Evolutionary conservation across 1,139 yeast genomes (phyloP).

Genomic region (Suzukiozyma palmioleophila): DNA sequence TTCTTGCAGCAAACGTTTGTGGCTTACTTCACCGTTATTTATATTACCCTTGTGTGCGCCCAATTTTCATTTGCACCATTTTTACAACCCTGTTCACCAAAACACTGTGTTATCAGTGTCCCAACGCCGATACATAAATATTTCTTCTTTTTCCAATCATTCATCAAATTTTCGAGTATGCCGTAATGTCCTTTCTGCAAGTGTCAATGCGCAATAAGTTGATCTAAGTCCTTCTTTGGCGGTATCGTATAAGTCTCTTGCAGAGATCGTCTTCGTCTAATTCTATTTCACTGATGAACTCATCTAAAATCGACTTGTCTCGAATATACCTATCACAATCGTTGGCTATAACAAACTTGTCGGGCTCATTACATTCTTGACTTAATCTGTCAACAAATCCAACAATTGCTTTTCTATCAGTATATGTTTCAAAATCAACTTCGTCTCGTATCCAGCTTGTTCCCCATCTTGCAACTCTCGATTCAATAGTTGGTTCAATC

Average conservation of each 20-base stretch:
- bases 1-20: no score
- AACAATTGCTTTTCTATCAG: conserved; percentile 12
- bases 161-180: no score
- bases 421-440: conserved; percentile 12
- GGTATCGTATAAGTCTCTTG: conserved; percentile 10
- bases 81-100: no score
- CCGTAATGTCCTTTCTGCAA: no score
- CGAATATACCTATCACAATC: conserved; percentile 14
- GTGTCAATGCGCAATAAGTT: no score
- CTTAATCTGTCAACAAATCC: conserved; percentile 12
- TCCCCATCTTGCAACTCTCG: conserved; percentile 10
- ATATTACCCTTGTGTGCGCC: no score
- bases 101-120: no score
- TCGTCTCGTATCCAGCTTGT: conserved; percentile 14
- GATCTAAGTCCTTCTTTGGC: conserved; percentile 6
- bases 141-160: no score
- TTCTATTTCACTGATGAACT: conserved; percentile 15
- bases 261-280: conserved; percentile 12
- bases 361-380: conserved; percentile 10
- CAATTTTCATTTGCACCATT: no score
- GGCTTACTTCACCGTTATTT: no score
- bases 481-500: conserved; percentile 8
- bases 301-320: conserved; percentile 13
- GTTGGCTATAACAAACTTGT: conserved; percentile 12
- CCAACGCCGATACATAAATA: no score